Percentiles rank a stretch among this genome's conserved stretches.
These are phyloP conservation scores for Haberlea rhodopensis DNA, from an alignment of 257 asterid genomes.

Conservation along the genomic window DNA sequence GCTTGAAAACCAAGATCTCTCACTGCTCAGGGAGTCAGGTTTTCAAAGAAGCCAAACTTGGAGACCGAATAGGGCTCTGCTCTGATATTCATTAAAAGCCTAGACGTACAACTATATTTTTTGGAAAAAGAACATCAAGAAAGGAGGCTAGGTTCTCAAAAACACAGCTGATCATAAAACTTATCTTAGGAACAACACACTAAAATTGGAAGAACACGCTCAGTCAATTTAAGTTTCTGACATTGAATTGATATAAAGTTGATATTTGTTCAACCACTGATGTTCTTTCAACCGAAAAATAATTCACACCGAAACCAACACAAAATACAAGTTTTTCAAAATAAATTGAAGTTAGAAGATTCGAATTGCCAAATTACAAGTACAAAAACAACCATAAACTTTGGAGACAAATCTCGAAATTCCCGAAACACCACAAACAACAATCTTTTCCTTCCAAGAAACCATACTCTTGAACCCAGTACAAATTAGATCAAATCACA, in stretches of 20 bases:
- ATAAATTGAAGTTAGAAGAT: neutral
- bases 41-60: neutral
- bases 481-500: conserved; percentile 10
- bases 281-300: too few species aligned
- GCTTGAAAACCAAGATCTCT: neutral
- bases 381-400: neutral
- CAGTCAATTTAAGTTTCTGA: neutral
- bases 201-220: neutral
- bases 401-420: neutral
- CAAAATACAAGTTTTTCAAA: neutral
- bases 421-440: neutral
- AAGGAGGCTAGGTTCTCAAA: too few species aligned
- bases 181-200: too few species aligned
- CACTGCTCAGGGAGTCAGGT: neutral
- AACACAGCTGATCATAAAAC: too few species aligned
- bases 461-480: conserved; percentile 14
- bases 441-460: conserved; percentile 12
- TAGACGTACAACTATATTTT: too few species aligned
- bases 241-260: neutral
- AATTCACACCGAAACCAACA: neutral
- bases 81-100: too few species aligned
- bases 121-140: too few species aligned
- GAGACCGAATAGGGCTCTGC: too few species aligned
- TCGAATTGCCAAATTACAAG: neutral
- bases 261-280: too few species aligned